Evolutionary conservation across 495 filamentous ascomycete species (phyloP).

Genomic region (Gamarada debralockiae): DNA sequence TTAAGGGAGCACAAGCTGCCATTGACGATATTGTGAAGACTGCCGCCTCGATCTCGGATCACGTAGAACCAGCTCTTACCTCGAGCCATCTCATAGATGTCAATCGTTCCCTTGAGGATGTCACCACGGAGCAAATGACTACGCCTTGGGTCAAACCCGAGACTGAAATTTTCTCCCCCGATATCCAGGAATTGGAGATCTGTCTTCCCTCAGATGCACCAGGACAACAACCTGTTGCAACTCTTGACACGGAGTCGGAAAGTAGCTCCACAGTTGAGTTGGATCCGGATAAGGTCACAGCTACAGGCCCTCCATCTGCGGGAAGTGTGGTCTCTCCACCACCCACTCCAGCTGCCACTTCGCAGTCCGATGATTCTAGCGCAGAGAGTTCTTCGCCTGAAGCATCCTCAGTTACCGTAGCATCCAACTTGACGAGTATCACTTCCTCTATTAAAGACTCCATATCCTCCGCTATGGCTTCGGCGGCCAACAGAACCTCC

Average conservation of each 20-base stretch:
- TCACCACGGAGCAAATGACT: background rate
- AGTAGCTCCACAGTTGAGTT: background rate
- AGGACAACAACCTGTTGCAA: background rate
- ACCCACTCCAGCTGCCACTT: background rate
- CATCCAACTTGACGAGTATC: background rate
- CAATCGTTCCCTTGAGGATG: background rate
- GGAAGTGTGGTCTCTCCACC: background rate
- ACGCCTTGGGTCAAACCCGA: slow-evolving; percentile 11
- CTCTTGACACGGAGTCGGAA: background rate
- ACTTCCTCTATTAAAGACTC: background rate
- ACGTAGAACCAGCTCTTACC: background rate
- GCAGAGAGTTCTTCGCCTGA: background rate
- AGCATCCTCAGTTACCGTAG: background rate
- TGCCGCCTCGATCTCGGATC: background rate
- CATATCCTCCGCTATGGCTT: too few relatives aligned
- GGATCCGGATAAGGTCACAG: background rate
- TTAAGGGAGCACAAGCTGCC: slow-evolving; percentile 3
- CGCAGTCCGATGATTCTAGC: slow-evolving; percentile 5
- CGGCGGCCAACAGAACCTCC: background rate
- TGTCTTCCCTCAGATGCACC: slow-evolving; percentile 23
- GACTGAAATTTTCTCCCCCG: background rate
- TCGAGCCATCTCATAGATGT: background rate
- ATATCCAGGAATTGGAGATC: slow-evolving; percentile 12
- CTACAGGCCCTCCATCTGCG: background rate
- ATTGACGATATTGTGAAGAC: background rate